Evolutionary conservation across 805 yeast genomes (phyloP), one percentile per base, ranked within the genome.

Genomic region (Danielia oregonensis): DNA sequence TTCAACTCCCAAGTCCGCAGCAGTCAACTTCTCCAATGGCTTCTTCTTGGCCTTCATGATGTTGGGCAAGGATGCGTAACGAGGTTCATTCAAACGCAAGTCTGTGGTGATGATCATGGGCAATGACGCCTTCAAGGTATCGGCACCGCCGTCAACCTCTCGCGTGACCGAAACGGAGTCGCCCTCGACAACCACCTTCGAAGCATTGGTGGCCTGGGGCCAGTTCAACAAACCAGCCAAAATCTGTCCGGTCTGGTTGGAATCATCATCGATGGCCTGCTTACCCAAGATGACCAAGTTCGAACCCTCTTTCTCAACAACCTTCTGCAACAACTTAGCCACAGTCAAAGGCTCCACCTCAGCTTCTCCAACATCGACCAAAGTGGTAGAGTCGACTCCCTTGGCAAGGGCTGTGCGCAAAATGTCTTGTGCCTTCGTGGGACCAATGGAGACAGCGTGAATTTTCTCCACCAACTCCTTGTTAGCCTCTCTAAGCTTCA

Each of bases 31-130:
- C 49, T 79, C 86, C 57, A 89, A 70, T 4, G 96, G 96, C 72
- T 87, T 89, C 78, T 89, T 89, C 72, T 93, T 93, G 36, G 97
- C 97, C 71, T 93, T 93, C 97, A 93, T 93, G 68, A 89, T 77
- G 61, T 91, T 93, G 41, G 96, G 97, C 55, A 93, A 72, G 10
- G 95, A 78, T n/a, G 95, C 96, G 54, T 87, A 93, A 51, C 97
- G 80, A 28, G 99, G 98, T 56, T 79, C 93, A 60, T 93, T 93
- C 54, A 93, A 75, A 61, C 98, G 82, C 49, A 93, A 72, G 60
- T 93, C 99, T 2, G 97, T 83, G 17, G 97, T 89, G 49, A 93
- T 76, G 35, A 93, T 75, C 68, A 88, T 54, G 26, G 98, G 98
- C 39, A 89, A 71, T 40, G 75, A 66, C 21, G 95, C 86, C 32